These are phyloP conservation scores for Penicillium paradoxum DNA, from an alignment of 495 filamentous ascomycete genomes.

Conservation along the genomic window DNA sequence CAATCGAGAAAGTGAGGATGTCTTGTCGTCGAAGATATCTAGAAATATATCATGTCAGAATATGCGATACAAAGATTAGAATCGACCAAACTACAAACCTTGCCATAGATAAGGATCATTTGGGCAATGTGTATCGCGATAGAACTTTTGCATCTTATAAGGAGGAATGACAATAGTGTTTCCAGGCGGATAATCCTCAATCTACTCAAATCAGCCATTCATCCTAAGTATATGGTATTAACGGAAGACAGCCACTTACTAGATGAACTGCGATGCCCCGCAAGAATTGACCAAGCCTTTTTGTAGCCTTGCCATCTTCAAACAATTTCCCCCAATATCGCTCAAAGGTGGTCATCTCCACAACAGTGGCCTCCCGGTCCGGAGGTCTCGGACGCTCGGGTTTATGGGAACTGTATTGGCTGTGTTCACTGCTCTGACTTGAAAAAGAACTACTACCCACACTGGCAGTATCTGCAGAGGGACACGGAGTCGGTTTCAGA, in stretches of 20 bases:
- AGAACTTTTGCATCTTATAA: slow-evolving; percentile 74
- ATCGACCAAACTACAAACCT: slow-evolving; percentile 30
- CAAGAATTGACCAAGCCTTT: slow-evolving; percentile 65
- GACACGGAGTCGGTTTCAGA: slow-evolving; percentile 19
- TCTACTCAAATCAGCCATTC: slow-evolving; percentile 44
- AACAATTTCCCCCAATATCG: slow-evolving; percentile 76
- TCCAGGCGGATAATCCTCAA: slow-evolving; percentile 69
- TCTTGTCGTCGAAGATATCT: slow-evolving; percentile 42
- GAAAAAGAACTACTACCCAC: slow-evolving; percentile 18
- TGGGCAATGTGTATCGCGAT: slow-evolving; percentile 57
- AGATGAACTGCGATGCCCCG: slow-evolving; percentile 74
- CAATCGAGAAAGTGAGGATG: slow-evolving; percentile 54
- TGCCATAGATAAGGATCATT: slow-evolving; percentile 66
- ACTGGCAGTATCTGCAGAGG: slow-evolving; percentile 18
- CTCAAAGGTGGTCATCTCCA: slow-evolving; percentile 57
- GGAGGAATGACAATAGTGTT: slow-evolving; percentile 77
- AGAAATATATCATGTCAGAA: slow-evolving; percentile 5
- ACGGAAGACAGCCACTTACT: slow-evolving; percentile 43
- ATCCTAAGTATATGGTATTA: neutral
- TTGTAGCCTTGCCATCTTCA: slow-evolving; percentile 62
- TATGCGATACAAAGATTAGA: neutral
- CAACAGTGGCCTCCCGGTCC: slow-evolving; percentile 41
- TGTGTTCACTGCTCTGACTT: slow-evolving; percentile 34
- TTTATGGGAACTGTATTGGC: slow-evolving; percentile 13
- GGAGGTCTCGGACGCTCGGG: slow-evolving; percentile 41